Base-by-base conservation (phyloP, 2,329 filamentous ascomycete genomes). In the Boeremia exigua region DNA sequence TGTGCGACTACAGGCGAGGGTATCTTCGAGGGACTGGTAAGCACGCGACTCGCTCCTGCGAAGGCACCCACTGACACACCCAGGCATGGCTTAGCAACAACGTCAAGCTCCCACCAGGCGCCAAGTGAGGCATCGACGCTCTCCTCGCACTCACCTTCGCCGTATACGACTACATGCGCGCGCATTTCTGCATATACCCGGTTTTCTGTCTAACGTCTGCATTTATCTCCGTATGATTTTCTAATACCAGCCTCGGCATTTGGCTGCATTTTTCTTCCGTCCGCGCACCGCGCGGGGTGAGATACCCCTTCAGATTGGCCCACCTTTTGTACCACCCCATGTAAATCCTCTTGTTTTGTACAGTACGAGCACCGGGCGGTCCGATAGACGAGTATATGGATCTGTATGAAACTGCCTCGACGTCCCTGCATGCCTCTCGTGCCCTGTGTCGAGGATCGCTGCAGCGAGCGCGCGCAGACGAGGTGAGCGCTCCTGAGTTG, bases 1-100 rank as follows among this genome's bases (percentile, higher is more conserved):
- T 82, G 80, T 63, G 80, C 80, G 44, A 82, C 80, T 42, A 82
- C 80, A 17, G 80, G 80, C 61, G 80, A 82, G 66, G 80, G 77
- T 38, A 82, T 82, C 65, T 82, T 82, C 54, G 80, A 82, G 68
- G 80, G 80, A 52, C 68, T 82, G 61, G 76, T 77, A 72, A 19
- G 72, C 65, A 15, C 17, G 17, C 19, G 19, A 39, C n/a, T 23
- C 6, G 19, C n/a, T 6, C 5, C 19, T 0, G 11, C 50, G 40
- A 45, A 47, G 28, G 37, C 11, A 12, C n/a, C 3, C 10, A 30
- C 63, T 67, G 51, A 66, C 60, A 50, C 12, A 14, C 28, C 19
- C 48, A 75, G 74, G 78, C 78, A 65, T 82, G 80, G 80, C 72
- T 82, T 58, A 80, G 78, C 66, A 80, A 76, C 70, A 81, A 82